phyloP scores from a whole-genome alignment of 768 basidiomycete genomes.

The Boletus coccyginus region DNA sequence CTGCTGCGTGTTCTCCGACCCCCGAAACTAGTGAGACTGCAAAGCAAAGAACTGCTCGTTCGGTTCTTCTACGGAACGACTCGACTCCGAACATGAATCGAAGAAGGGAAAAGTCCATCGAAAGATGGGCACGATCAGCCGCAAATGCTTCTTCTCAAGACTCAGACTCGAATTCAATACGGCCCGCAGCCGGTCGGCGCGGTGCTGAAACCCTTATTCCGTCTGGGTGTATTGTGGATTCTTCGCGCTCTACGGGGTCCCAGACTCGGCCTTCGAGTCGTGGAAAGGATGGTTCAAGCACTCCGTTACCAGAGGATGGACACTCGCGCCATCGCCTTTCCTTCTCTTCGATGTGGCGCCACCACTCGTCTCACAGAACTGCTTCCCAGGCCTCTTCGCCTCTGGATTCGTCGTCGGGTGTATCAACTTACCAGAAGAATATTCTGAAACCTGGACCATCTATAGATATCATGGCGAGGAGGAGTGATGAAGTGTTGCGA shows the following conservation, averaged over 20 bases:
- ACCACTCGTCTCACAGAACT: constrained; percentile 19
- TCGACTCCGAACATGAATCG: constrained; percentile 18
- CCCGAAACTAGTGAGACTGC: constrained; percentile 25
- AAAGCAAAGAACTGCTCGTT: constrained; percentile 23
- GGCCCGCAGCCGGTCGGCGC: constrained; percentile 14
- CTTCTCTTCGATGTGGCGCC: constrained; percentile 29
- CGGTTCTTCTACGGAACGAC: constrained; percentile 20
- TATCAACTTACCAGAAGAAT: constrained; percentile 27
- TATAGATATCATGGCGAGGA: constrained; percentile 23
- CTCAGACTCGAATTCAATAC: constrained; percentile 9
- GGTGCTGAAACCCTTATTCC: constrained; percentile 33
- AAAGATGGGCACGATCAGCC: constrained; percentile 32
- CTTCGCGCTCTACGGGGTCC: constrained; percentile 22
- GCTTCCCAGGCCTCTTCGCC: constrained; percentile 30
- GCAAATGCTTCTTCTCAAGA: constrained; percentile 22
- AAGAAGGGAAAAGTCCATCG: constrained; percentile 32
- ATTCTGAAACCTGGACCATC: constrained; percentile 15
- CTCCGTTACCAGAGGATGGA: constrained; percentile 22
- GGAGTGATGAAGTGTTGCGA: constrained; percentile 48
- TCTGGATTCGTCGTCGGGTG: constrained; percentile 32
- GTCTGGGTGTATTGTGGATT: constrained; percentile 8
- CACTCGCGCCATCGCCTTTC: constrained; percentile 31
- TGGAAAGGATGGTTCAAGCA: constrained; percentile 18
- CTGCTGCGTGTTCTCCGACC: constrained; percentile 10
- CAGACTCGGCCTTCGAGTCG: constrained; percentile 28